Conservation (phyloP, 257 asterid species). For the Nicotiana noctiflora region DNA sequence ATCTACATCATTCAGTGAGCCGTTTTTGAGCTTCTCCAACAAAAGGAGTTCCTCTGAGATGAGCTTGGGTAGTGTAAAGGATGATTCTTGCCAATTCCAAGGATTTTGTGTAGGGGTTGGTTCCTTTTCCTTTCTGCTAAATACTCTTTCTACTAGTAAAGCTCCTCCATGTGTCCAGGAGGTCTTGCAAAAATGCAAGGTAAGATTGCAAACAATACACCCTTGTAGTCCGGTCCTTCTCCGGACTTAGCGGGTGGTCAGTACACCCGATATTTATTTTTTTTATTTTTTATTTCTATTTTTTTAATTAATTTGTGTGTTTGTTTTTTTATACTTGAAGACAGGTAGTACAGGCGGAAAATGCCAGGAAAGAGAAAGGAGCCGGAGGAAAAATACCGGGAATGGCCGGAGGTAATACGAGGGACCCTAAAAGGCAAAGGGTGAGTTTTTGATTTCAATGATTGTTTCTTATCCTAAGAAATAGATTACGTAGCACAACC, state of each 20-base stretch:
- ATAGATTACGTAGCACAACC: background rate
- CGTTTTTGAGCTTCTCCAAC: constrained; percentile 11
- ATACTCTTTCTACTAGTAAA: background rate
- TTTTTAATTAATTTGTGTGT: too few species aligned
- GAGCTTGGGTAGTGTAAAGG: constrained; percentile 18
- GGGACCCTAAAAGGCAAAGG: background rate
- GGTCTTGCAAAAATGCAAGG: too few species aligned
- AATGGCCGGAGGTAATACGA: constrained; percentile 28
- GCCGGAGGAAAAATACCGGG: constrained; percentile 28
- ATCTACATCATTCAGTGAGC: constrained; percentile 17
- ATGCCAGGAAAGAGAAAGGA: constrained; percentile 25
- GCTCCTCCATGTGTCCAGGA: too few species aligned
- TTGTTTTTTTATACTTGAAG: constrained; percentile 7
- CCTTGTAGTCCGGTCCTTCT: too few species aligned
- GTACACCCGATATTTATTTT: too few species aligned
- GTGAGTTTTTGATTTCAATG: background rate
- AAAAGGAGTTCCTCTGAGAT: constrained; percentile 41
- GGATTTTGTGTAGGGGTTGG: constrained; percentile 58
- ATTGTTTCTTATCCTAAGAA: background rate
- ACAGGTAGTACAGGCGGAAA: constrained; percentile 32
- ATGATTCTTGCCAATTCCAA: constrained; percentile 19
- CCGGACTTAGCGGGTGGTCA: too few species aligned
- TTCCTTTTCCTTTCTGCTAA: background rate
- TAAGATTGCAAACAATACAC: too few species aligned
- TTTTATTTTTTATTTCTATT: too few species aligned